These are phyloP conservation scores for Thymus quinquecostatus DNA, from an alignment of 257 asterid species.

Conservation along the genomic window DNA sequence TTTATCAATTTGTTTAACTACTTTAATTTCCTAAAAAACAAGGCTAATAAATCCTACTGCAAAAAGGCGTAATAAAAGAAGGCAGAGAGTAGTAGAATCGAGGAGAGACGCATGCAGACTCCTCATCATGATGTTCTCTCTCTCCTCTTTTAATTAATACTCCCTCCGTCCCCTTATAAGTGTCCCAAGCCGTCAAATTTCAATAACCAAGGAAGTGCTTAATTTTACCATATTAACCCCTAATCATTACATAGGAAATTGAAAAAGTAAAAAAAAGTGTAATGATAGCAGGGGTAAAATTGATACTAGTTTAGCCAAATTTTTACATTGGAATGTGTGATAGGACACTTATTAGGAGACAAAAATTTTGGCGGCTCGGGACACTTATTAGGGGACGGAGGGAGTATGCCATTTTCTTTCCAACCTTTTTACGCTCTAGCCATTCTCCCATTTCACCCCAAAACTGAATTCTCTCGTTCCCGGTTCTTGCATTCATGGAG, in stretches of 20 bases:
- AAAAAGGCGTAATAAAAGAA: conserved; percentile 12
- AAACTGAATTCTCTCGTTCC: too few species aligned
- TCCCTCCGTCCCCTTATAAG: neutral
- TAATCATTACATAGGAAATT: too few species aligned
- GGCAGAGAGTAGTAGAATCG: conserved; percentile 42
- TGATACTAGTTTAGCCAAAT: too few species aligned
- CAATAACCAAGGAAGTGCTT: too few species aligned
- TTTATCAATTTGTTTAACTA: neutral
- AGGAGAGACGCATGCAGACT: conserved; percentile 85
- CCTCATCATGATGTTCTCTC: conserved; percentile 68
- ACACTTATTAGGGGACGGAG: too few species aligned
- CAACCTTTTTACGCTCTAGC: conserved; percentile 32
- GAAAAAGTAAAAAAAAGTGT: too few species aligned
- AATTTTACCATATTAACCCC: too few species aligned
- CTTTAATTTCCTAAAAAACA: neutral
- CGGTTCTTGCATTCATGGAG: neutral
- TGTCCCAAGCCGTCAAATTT: too few species aligned
- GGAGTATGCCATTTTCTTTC: conserved; percentile 24
- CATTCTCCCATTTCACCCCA: neutral
- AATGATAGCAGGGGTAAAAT: too few species aligned
- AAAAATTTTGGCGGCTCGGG: too few species aligned
- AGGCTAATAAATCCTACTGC: conserved; percentile 28
- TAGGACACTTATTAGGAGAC: too few species aligned
- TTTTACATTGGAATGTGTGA: too few species aligned
- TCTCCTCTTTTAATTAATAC: neutral